Conservation (phyloP, 2,329 filamentous ascomycete species). For the Pseudogymnoascus sp. region DNA sequence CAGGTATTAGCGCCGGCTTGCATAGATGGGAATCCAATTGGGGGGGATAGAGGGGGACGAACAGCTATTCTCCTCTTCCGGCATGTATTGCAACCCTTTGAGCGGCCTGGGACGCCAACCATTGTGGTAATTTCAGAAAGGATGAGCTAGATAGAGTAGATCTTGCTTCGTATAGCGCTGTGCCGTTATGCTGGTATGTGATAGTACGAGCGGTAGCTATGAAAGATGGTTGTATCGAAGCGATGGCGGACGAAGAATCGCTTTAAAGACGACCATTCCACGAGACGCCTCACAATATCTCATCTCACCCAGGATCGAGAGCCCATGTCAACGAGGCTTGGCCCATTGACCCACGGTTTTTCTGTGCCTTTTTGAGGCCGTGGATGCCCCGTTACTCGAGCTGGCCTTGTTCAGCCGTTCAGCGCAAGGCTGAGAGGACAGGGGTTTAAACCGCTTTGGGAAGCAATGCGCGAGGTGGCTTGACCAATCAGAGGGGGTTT, state of each 20-base stretch:
- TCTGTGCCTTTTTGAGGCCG: background rate
- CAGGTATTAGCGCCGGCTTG: background rate
- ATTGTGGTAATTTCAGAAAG: background rate
- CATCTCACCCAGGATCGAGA: background rate
- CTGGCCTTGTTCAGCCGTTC: background rate
- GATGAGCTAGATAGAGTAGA: background rate
- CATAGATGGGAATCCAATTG: background rate
- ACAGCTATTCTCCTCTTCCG: slow-evolving; percentile 37
- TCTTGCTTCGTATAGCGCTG: background rate
- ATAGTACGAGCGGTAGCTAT: background rate
- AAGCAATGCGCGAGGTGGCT: slow-evolving; percentile 5
- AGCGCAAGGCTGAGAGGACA: background rate
- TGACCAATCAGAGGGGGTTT: background rate
- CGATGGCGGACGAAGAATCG: background rate
- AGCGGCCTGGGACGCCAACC: slow-evolving; percentile 51
- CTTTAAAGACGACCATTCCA: background rate
- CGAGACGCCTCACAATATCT: background rate
- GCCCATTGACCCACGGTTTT: background rate
- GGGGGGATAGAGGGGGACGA: background rate
- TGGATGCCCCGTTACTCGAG: background rate
- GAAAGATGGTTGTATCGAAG: background rate
- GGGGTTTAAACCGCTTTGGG: background rate
- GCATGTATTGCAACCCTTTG: slow-evolving; percentile 57
- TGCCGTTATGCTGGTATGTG: background rate
- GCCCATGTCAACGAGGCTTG: background rate